These are phyloP conservation scores for Mycena alexandri DNA, from an alignment of 768 basidiomycete species.

Conservation along the genomic window DNA sequence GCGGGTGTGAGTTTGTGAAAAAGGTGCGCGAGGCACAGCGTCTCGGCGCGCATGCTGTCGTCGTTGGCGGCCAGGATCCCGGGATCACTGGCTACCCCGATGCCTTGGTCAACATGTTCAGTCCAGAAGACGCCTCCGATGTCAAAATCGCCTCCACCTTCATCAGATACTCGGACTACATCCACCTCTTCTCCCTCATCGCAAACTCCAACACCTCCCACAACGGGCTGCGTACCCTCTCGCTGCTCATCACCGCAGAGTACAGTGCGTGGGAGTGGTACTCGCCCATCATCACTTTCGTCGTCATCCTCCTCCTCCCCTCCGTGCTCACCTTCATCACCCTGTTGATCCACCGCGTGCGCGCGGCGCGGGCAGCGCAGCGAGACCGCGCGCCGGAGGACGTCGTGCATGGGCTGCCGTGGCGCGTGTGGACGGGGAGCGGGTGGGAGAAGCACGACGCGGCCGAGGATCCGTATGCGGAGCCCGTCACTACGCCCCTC, in stretches of 20 bases:
- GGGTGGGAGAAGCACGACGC: slow-evolving; percentile 85
- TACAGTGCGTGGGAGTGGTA: slow-evolving; percentile 94
- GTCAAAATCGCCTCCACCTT: slow-evolving; percentile 89
- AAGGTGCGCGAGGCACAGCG: slow-evolving; percentile 83
- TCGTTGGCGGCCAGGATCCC: slow-evolving; percentile 90
- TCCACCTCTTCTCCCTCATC: slow-evolving; percentile 76
- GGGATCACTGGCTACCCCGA: slow-evolving; percentile 76
- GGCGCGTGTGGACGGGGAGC: slow-evolving; percentile 84
- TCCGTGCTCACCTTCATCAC: slow-evolving; percentile 91
- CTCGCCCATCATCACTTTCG: slow-evolving; percentile 88
- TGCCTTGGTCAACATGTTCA: slow-evolving; percentile 91
- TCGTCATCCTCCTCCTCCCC: slow-evolving; percentile 91
- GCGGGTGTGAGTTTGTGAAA: slow-evolving; percentile 87
- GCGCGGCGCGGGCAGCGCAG: slow-evolving; percentile 84
- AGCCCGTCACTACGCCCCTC: background rate
- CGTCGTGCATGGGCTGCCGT: slow-evolving; percentile 82
- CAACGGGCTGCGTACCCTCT: slow-evolving; percentile 80
- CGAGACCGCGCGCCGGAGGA: slow-evolving; percentile 88
- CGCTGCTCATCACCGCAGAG: slow-evolving; percentile 81
- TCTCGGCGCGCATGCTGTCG: slow-evolving; percentile 87
- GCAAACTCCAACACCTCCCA: slow-evolving; percentile 82
- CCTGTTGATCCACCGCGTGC: slow-evolving; percentile 88
- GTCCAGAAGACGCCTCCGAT: slow-evolving; percentile 89
- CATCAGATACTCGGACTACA: slow-evolving; percentile 88
- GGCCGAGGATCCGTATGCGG: slow-evolving; percentile 43